Evolutionary conservation across 768 basidiomycete species (phyloP), one percentile per base, ranked within the genome.

Genomic region (Boletus subcaerulescens): DNA sequence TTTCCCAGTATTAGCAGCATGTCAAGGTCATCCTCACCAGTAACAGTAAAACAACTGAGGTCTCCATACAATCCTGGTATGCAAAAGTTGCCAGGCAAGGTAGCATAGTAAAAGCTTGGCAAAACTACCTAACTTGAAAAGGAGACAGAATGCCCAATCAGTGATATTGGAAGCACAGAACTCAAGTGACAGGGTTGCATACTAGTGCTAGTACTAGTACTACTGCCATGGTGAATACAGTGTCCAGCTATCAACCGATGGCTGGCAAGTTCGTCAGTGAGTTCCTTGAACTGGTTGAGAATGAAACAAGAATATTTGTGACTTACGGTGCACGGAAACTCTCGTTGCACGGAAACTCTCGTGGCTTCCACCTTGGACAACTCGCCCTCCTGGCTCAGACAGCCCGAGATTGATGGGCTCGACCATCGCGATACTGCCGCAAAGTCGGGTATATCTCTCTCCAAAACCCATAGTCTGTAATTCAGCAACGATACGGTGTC

Each of bases 121-220:
- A 60, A 76, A 86, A 13, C 67, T 65, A 3, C 65, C 32, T 12
- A 73, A 55, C 68, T 14, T 65, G 65, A 39, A 85, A 41, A 22
- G 70, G 3, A 72, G 42, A 70, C 55, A 75, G 77, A 64, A 74
- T 4, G 67, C 63, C 88, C 87, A 90, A 61, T 89, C 87, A 7
- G 84, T 79, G 38, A 90, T 89, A 55, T 90, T 87, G 1, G 80
- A 80, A 1, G 71, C 72, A 1, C 79, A 68, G 32, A 84, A 68
- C 45, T 84, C 82, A 82, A 33, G 83, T 84, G 50, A 89, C 88
- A 0, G 88, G 87, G 62, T 90, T 91, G 39, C 85, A 79, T 44
- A 88, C n/a, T n/a, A n/a, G n/a, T n/a, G n/a, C n/a, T n/a, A n/a
- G n/a, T n/a, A n/a, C n/a, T n/a, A n/a, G n/a, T n/a, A n/a, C 63